Percentiles rank a stretch among this genome's conserved stretches.
Conservation (phyloP, 352 stramenopile genomes). For the Pythium dissimile region DNA sequence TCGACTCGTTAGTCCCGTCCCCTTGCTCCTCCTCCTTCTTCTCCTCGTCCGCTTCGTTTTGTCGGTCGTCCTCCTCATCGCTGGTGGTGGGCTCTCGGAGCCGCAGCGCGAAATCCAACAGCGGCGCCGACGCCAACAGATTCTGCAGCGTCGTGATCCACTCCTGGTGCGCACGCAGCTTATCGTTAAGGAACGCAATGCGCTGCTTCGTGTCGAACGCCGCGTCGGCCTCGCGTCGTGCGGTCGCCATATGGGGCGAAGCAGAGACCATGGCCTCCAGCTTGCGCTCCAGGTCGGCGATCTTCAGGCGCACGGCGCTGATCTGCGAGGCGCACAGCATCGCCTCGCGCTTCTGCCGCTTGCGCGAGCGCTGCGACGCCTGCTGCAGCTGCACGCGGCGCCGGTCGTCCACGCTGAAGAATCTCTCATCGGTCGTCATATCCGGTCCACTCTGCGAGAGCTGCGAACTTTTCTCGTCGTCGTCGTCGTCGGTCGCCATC, state of each 20-base stretch:
- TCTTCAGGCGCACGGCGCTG: conserved; percentile 30
- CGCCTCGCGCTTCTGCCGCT: conserved; percentile 50
- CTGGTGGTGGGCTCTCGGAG: background rate
- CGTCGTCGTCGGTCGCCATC: background rate
- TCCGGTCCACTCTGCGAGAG: no score
- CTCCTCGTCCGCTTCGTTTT: background rate
- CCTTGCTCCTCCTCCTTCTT: background rate
- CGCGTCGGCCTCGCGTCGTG: conserved; percentile 4
- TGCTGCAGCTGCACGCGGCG: conserved; percentile 20
- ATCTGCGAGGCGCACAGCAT: conserved; percentile 32
- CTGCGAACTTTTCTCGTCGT: conserved; percentile 1
- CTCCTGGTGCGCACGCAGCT: conserved; percentile 42
- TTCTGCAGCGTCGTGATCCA: conserved; percentile 48
- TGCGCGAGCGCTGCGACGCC: conserved; percentile 26
- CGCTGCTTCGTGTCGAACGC: conserved; percentile 40
- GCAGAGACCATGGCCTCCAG: conserved; percentile 7
- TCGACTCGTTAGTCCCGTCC: no score
- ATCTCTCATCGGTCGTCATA: no score
- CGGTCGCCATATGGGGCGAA: background rate
- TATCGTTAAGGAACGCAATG: conserved; percentile 32
- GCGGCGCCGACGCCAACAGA: conserved; percentile 46
- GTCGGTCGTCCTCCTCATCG: background rate
- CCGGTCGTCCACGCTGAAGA: conserved; percentile 10
- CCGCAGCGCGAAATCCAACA: conserved; percentile 31
- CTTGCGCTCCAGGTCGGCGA: conserved; percentile 25